Conservation (phyloP, 2,329 filamentous ascomycete genomes). For the Sporothrix pseudoabietina region DNA sequence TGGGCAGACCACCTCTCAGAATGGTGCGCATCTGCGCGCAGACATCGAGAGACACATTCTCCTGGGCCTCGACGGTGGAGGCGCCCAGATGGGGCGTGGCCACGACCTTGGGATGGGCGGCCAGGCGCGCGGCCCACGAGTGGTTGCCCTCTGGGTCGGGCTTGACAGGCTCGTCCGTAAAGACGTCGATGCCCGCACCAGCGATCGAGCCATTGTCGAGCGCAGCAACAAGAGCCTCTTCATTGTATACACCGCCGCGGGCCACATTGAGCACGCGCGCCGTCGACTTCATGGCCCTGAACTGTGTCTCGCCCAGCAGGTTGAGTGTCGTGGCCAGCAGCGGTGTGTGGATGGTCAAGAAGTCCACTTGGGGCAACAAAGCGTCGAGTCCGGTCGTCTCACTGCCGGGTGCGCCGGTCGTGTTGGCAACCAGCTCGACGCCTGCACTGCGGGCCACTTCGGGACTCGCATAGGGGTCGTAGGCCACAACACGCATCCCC, state of each 20-base stretch:
- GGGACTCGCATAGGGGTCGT: constrained; percentile 76
- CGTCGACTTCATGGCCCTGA: constrained; percentile 71
- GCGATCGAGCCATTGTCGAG: constrained; percentile 71
- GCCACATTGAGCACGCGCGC: constrained; percentile 78
- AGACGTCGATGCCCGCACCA: constrained; percentile 78
- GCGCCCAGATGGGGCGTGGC: constrained; percentile 80
- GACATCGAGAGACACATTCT: constrained; percentile 81
- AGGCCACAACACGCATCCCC: constrained; percentile 73
- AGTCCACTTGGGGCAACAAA: constrained; percentile 69
- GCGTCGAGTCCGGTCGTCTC: constrained; percentile 52
- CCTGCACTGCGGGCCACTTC: constrained; percentile 70
- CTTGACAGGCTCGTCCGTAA: constrained; percentile 70
- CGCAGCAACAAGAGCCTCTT: constrained; percentile 69
- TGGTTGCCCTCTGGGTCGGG: constrained; percentile 41
- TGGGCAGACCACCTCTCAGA: constrained; percentile 70
- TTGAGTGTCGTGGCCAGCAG: constrained; percentile 75
- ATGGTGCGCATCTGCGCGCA: constrained; percentile 78
- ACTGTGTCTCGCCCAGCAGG: constrained; percentile 67
- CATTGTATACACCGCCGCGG: constrained; percentile 77
- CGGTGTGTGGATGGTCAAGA: constrained; percentile 80
- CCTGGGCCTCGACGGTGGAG: constrained; percentile 78
- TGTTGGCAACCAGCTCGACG: constrained; percentile 57
- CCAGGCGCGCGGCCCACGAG: constrained; percentile 63
- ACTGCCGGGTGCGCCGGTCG: neutral
- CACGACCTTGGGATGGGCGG: constrained; percentile 71